Conservation (phyloP, 352 stramenopile species). For the Halophytophthora polymorphica region DNA sequence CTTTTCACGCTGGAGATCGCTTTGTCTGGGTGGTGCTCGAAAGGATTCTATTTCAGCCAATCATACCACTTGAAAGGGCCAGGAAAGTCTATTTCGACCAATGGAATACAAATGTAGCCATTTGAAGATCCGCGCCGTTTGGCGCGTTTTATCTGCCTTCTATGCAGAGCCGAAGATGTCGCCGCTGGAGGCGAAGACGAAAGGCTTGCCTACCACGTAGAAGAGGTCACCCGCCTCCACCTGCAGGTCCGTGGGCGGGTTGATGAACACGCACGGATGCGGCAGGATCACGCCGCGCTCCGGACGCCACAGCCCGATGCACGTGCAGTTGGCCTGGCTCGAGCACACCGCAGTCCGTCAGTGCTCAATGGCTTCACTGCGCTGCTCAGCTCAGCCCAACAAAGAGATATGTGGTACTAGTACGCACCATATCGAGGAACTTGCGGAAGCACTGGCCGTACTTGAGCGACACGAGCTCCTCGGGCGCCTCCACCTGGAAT, state of each 20-base stretch:
- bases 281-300: slow-evolving; percentile 47
- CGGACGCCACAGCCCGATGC: slow-evolving; percentile 63
- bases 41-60: slow-evolving; percentile 16
- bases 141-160: neutral
- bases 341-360: neutral
- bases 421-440: slow-evolving; percentile 59
- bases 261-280: slow-evolving; percentile 69
- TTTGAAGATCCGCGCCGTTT: neutral
- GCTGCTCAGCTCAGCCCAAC: neutral
- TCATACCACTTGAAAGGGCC: neutral
- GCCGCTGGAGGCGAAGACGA: slow-evolving; percentile 35
- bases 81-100: neutral
- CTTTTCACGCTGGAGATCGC: slow-evolving; percentile 2
- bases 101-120: neutral
- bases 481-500: slow-evolving; percentile 63
- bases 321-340: slow-evolving; percentile 49
- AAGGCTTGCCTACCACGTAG: slow-evolving; percentile 67
- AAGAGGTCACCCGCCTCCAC: slow-evolving; percentile 59
- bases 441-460: slow-evolving; percentile 70
- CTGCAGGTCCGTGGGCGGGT: slow-evolving; percentile 50
- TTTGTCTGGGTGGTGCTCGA: neutral
- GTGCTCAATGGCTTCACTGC: neutral
- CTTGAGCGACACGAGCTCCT: slow-evolving; percentile 40
- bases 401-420: neutral
- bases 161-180: slow-evolving; percentile 24